Evolutionary conservation across 2,329 filamentous ascomycete species (phyloP), one percentile per base, ranked within the genome.

Genomic region (Allantophomopsis lycopodina): DNA sequence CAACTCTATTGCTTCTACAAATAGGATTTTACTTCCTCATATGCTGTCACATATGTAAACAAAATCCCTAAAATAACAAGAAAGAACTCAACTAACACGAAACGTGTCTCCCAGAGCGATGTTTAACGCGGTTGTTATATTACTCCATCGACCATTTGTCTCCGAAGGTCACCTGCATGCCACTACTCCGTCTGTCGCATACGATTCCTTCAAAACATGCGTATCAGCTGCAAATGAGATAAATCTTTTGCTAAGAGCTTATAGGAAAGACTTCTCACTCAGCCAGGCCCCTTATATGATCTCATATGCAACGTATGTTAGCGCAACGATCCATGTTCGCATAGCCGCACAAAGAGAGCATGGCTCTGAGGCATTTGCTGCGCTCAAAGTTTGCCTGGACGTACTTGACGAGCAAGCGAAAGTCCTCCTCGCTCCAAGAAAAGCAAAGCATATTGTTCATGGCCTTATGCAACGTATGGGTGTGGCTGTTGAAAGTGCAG

Each of bases 281-380:
- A 53, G 57, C 10, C 53, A 60, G 10, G 65, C 69, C 0, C 70
- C 70, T 0, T 73, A 73, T 40, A 52, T 73, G 1, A 61, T 73
- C 14, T 69, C 66, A 0, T 75, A 75, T 48, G 67, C 71, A 0
- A 71, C 66, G 0, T 75, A 73, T 42, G 67, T 72, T 1, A 62
- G 62, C 4, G 68, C 67, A 0, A 73, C 68, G 0, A 71, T 73
- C 14, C 63, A 68, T 38, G 64, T 63, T 0, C 66, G 28, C n/a
- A 31, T 38, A 6, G 20, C 28, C 20, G 36, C 41, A 14, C 18
- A 40, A 2, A 38, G 63, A 7, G 56, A 58, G 7, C 50, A 50
- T 0, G 55, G 55, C 0, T 65, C 62, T 1, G 56, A 60, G 4
- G 60, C 64, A 0, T 59, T 65, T 42, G 44, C 50, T 2, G 57